Base-by-base conservation (phyloP, 208 protist species). In the Acanthamoeba pearcei region DNA sequence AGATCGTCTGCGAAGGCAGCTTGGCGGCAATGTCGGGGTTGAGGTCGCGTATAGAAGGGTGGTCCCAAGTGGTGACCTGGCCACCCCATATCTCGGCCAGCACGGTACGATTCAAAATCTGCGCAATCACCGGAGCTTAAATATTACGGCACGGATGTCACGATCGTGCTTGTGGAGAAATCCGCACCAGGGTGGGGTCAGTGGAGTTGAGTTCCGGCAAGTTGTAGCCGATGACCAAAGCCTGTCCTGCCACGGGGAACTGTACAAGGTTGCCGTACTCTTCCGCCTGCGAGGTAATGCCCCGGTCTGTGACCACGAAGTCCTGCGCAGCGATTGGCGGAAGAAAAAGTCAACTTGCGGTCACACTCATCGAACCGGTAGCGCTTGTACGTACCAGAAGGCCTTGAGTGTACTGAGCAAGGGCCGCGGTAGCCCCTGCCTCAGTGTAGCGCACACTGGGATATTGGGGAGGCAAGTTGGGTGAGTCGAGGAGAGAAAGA, bases 201-300 rank as follows among this genome's bases (percentile, higher is more conserved):
- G 76, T 19, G 76, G 24, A n/a, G 46, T 46, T 83, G 42, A 83
- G 32, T 2, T 9, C 17, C 9, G 76, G 76, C 42, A 83, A 55
- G 76, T 55, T 83, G 46, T 83, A 83, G 76, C 76, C 76, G 5
- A 83, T 83, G 32, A 83, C 76, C 76, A 83, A 15, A 27, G 76
- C 76, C 42, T 83, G 76, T 27, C 76, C 76, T 10, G 76, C 76
- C 8, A 83, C 24, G 8, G 76, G 76, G 42, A 83, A 83, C 42
- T 83, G 76, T 9, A 83, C 53, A 1, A 83, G 12, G 42, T 83
- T 32, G 24, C 0, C 6, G 22, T 22, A n/a, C 46, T 49, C 38
- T 15, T 29, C 24, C 22, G 76, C 2, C 22, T 55, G 22, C 38
- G 19, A 15, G 22, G 5, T 10, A 17, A 83, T 9, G 10, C 76